phyloP scores from a whole-genome alignment of 345 rosid genomes.

The Salix exigua region DNA sequence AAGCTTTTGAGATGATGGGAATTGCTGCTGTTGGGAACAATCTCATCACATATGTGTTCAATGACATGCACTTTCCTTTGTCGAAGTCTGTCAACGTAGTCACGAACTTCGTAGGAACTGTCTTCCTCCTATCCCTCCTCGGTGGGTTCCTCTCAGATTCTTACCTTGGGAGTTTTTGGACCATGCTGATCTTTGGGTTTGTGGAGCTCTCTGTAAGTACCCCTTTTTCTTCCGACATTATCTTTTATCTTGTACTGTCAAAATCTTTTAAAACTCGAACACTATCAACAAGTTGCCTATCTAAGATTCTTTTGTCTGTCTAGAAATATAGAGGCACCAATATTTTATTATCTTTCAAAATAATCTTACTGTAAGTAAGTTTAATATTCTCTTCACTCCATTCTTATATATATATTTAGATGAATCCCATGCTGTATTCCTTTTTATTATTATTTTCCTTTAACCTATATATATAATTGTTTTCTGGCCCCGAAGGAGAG shows the following conservation, averaged over 20 bases:
- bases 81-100: slow-evolving; percentile 75
- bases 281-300: background rate
- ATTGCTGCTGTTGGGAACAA: slow-evolving; percentile 80
- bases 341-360: no score
- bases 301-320: slow-evolving; percentile 11
- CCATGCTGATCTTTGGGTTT: slow-evolving; percentile 50
- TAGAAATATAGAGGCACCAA: background rate
- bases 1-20: slow-evolving; percentile 72
- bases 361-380: no score
- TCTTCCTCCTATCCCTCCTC: slow-evolving; percentile 74
- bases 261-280: background rate
- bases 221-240: background rate
- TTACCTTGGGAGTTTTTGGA: slow-evolving; percentile 58
- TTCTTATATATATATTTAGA: background rate
- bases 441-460: no score
- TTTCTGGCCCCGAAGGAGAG: background rate
- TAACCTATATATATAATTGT: no score
- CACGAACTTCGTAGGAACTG: slow-evolving; percentile 82
- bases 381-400: no score
- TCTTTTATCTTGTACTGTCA: background rate
- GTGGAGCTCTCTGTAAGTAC: slow-evolving; percentile 53
- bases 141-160: slow-evolving; percentile 91
- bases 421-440: background rate
- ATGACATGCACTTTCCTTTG: slow-evolving; percentile 70
- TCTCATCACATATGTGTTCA: slow-evolving; percentile 62